Conservation (phyloP, 228 moss, liverwort and hornwort genomes). For the Sphagnum fallax region DNA sequence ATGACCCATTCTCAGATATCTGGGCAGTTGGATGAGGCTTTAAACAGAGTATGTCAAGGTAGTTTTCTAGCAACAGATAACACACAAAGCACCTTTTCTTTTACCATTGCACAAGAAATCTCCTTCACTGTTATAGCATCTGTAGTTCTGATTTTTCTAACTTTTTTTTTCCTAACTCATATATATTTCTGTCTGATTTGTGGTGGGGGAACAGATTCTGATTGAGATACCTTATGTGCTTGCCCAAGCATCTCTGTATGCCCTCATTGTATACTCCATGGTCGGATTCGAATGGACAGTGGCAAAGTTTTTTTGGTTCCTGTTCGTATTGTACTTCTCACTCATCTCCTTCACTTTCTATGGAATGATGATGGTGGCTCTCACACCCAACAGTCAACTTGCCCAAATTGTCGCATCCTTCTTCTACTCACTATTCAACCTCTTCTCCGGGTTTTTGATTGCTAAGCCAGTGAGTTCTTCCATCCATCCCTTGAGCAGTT, state of each 20-base stretch:
- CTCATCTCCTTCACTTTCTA: slow-evolving; percentile 34
- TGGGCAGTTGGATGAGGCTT: too few relatives aligned
- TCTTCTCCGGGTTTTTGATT: slow-evolving; percentile 46
- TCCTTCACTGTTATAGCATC: not conserved
- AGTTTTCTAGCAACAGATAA: not conserved
- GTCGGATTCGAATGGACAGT: slow-evolving; percentile 39
- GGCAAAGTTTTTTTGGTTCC: slow-evolving; percentile 36
- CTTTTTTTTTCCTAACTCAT: too few relatives aligned
- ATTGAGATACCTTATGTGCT: slow-evolving; percentile 47
- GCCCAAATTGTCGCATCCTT: slow-evolving; percentile 34
- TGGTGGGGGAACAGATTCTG: slow-evolving; percentile 16
- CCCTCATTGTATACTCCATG: slow-evolving; percentile 27
- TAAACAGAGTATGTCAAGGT: too few relatives aligned
- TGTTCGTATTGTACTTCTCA: slow-evolving; percentile 25
- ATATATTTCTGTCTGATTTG: too few relatives aligned
- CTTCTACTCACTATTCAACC: slow-evolving; percentile 45
- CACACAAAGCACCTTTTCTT: not conserved
- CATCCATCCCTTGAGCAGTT: not conserved
- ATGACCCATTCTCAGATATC: too few relatives aligned
- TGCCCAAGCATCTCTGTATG: slow-evolving; percentile 25
- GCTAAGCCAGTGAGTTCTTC: slow-evolving; percentile 16
- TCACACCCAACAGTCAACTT: slow-evolving; percentile 44
- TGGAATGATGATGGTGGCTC: slow-evolving; percentile 55
- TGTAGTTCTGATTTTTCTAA: too few relatives aligned
- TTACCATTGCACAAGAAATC: not conserved